Base-by-base conservation (phyloP, 768 basidiomycete species). In the Boletus sp. region DNA sequence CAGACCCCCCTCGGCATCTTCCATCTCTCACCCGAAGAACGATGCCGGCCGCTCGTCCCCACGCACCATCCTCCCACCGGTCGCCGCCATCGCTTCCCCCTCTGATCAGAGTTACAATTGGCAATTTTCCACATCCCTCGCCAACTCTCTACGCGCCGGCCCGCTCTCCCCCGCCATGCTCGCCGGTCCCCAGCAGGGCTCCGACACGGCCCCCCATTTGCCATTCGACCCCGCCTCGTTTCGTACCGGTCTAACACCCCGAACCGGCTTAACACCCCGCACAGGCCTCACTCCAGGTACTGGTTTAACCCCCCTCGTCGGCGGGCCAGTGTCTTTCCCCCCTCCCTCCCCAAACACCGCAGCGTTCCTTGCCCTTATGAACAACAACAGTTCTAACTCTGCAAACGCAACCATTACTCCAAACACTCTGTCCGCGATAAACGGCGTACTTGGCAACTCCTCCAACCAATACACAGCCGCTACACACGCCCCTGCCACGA, bases 131-230 rank as follows among this genome's bases (percentile, higher is more conserved):
- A 72, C 81, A 14, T 79, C 85, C 42, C 75, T 87, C 48, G 73
- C 79, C 42, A 89, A 89, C 72, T 94, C 92, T 3, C 84, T 98
- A 35, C 86, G 96, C 46, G 83, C 94, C 0, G 96, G 95, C 5
- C 96, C 96, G 1, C 86, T 98, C 53, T 94, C 92, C 6, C 96
- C 96, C 32, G 94, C 96, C 53, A 96, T 98, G 92, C 87, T 97
- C 57, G 85, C 92, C 29, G 96, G 90, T 9, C 95, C 94, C 4
- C 86, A 85, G 70, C 79, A 78, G 47, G 62, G 75, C 50, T 74
- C 73, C 35, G 79, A 65, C 69, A 64, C 67, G n/a, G 66, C 71
- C 24, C 59, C 71, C 46, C 71, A 73, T 47, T 58, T 72, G 4
- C 73, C 73, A 49, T 95, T 92, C 70, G 92, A 94, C 67, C 84